Conservation (phyloP, 345 rosid genomes). For the Psidium friedrichsthalianum region DNA sequence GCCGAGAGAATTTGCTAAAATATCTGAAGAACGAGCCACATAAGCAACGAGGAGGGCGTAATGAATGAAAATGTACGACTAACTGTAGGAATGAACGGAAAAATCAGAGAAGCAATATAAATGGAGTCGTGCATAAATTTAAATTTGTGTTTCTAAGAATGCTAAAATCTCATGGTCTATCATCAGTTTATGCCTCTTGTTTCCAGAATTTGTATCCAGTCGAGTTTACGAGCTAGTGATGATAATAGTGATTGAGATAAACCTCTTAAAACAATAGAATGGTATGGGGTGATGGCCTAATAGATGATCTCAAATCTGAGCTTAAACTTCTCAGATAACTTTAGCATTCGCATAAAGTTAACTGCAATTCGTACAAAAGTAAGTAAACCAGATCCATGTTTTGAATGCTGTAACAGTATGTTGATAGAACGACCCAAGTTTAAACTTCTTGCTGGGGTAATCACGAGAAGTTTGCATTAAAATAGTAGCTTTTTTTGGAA, state of each 20-base stretch:
- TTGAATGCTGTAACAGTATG: background rate
- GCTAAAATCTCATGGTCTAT: background rate
- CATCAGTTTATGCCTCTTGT: background rate
- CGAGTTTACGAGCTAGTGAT: background rate
- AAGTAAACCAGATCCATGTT: background rate
- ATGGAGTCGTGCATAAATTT: background rate
- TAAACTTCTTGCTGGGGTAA: background rate
- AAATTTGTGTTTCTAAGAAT: background rate
- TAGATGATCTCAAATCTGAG: background rate
- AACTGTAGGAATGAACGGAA: constrained; percentile 42
- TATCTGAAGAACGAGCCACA: constrained; percentile 92
- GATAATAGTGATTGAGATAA: background rate
- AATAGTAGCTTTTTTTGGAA: background rate
- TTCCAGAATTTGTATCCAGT: background rate
- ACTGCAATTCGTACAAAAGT: background rate
- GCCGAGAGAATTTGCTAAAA: constrained; percentile 60
- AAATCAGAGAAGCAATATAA: background rate
- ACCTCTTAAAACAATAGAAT: background rate
- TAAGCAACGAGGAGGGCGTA: constrained; percentile 87
- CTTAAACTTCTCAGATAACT: too few relatives aligned
- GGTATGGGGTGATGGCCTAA: background rate
- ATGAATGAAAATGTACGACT: constrained; percentile 86
- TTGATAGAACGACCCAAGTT: background rate
- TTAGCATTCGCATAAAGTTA: background rate
- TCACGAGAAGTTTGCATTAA: background rate